These are phyloP conservation scores for Podila verticillata DNA, from an alignment of 192 early-diverging fungal genomes.

Conservation along the genomic window DNA sequence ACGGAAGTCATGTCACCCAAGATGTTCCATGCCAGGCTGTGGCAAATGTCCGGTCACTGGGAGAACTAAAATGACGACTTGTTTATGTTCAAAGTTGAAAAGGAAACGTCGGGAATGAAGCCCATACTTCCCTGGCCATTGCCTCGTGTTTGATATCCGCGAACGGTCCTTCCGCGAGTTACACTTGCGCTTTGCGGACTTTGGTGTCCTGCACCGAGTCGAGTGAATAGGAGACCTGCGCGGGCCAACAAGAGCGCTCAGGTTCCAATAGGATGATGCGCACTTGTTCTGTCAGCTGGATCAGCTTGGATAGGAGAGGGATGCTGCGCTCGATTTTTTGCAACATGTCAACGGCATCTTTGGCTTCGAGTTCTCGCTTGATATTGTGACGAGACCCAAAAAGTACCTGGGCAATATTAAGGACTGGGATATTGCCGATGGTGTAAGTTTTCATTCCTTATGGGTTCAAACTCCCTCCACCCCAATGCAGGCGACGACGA, in stretches of 20 bases:
- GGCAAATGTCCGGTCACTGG: constrained; percentile 96
- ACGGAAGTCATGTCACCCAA: constrained; percentile 97
- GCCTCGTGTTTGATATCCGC: constrained; percentile 93
- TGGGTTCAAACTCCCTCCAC: neutral
- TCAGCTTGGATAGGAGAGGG: constrained; percentile 89
- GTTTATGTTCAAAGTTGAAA: constrained; percentile 94
- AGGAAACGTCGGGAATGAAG: constrained; percentile 96
- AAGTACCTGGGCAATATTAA: constrained; percentile 91
- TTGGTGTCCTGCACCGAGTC: constrained; percentile 98
- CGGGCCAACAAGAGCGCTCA: constrained; percentile 93
- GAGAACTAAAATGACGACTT: constrained; percentile 97
- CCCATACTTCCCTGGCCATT: constrained; percentile 99
- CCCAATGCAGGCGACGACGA: too few relatives aligned
- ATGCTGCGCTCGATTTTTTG: constrained; percentile 87
- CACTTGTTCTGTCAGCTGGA: constrained; percentile 95
- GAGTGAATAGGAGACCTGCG: constrained; percentile 90
- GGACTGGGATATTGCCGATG: constrained; percentile 94
- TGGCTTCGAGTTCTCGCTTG: constrained; percentile 92
- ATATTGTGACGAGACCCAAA: constrained; percentile 95
- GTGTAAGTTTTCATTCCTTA: constrained; percentile 37
- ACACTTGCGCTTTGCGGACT: constrained; percentile 97
- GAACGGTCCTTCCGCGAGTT: constrained; percentile 96
- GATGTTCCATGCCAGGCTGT: constrained; percentile 97
- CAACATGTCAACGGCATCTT: constrained; percentile 91
- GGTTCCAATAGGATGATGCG: constrained; percentile 99